A percentile compares a stretch with the other conserved stretches of the same genome.
Evolutionary conservation across 1,284 basidiomycete genomes (phyloP).

Genomic region (Irpex sp.): DNA sequence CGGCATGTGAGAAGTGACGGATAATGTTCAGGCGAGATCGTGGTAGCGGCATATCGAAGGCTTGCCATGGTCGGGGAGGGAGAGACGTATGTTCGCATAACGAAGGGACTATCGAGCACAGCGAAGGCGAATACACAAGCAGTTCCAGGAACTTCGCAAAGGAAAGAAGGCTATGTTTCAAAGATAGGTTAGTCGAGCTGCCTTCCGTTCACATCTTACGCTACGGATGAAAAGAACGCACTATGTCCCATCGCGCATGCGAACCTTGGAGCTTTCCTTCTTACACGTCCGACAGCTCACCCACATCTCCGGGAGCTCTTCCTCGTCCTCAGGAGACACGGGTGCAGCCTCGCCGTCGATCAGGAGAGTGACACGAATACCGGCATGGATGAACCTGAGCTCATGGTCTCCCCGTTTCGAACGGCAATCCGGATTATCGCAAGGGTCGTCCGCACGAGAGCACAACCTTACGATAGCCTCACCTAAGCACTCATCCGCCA

Average conservation of each 20-base stretch:
- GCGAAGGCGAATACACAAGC: slow-evolving; percentile 52
- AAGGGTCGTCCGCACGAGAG: slow-evolving; percentile 32
- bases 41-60: slow-evolving; percentile 32
- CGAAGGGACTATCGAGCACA: slow-evolving; percentile 37
- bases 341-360: slow-evolving; percentile 20
- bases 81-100: slow-evolving; percentile 54
- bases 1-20: slow-evolving; percentile 44
- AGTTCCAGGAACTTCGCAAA: slow-evolving; percentile 69
- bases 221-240: slow-evolving; percentile 29
- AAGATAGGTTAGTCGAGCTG: neutral
- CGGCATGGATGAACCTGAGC: slow-evolving; percentile 46
- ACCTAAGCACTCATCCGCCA: slow-evolving; percentile 41
- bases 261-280: slow-evolving; percentile 32
- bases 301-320: slow-evolving; percentile 45
- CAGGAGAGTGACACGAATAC: slow-evolving; percentile 37
- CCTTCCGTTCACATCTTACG: no score
- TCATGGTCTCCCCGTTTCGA: slow-evolving; percentile 44
- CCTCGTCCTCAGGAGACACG: slow-evolving; percentile 14
- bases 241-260: slow-evolving; percentile 56
- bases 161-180: slow-evolving; percentile 39
- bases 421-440: slow-evolving; percentile 39
- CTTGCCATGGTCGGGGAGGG: slow-evolving; percentile 28
- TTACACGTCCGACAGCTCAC: slow-evolving; percentile 51
- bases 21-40: slow-evolving; percentile 41
- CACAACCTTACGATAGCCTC: slow-evolving; percentile 36